Evolutionary conservation across 1,284 basidiomycete species (phyloP), one percentile per base, ranked within the genome.

Genomic region (Pseudozyma thailandica): DNA sequence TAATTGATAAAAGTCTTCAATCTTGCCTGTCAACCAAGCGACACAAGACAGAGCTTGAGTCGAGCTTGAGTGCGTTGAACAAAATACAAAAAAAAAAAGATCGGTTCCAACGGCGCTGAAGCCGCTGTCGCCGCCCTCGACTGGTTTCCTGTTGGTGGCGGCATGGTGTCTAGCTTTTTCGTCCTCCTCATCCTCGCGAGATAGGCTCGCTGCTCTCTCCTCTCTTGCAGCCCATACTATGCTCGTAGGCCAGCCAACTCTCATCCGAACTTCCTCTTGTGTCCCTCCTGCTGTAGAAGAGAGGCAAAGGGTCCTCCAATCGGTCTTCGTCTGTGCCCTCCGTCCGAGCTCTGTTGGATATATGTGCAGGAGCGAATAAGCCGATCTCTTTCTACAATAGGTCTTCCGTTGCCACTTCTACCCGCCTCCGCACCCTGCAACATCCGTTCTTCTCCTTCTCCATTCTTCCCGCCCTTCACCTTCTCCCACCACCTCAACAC

Each of bases 11-110:
- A 15, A 18, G 23, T 49, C 21, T 41, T 41, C 15, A 10, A 27
- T 31, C 31, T 21, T 13, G 28, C 41, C 38, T 52, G 50, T 52
- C 50, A 52, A 44, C 23, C 21, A 50, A 13, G 31, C 33, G 33
- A 35, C 13, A 35, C 33, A 35, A n/a, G n/a, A 33, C 30, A 42
- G 39, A 31, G 21, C 47, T n/a, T 39, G 37, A 39, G 48, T 9
- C 39, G 15, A 33, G 31, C 31, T 33, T 33, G 31, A 31, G 38
- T 23, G 39, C 15, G 39, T 41, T 41, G 39, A 15, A 38, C 13
- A 48, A 21, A 21, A 21, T 26, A 15, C 3, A 48, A 23, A 38
- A 13, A 26, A 20, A 15, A 37, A 37, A 25, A 37, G 18, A 15
- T 38, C 33, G 37, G 48, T 50, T 39, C 35, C 48, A 50, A 25